These are phyloP conservation scores for Ramularia endophylla DNA, from an alignment of 2,329 filamentous ascomycete species.

Conservation along the genomic window DNA sequence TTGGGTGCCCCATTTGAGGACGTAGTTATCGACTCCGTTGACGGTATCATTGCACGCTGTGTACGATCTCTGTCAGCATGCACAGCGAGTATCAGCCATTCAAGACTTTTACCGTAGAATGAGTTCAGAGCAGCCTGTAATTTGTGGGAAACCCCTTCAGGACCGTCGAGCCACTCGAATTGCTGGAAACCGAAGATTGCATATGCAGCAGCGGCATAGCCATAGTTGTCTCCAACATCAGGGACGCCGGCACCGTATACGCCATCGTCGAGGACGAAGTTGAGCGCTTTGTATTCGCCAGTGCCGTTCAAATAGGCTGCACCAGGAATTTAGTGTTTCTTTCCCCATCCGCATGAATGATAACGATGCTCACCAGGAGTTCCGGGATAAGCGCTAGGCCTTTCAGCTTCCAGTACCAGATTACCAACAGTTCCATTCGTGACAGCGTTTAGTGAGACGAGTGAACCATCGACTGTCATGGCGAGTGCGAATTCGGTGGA, in stretches of 20 bases:
- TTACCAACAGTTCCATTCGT: constrained; percentile 7
- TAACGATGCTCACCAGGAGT: constrained; percentile 8
- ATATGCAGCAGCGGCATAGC: constrained; percentile 2
- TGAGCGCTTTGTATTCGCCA: constrained; percentile 4
- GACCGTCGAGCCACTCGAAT: constrained; percentile 5
- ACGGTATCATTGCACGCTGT: constrained; percentile 6
- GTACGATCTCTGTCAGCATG: constrained; percentile 1
- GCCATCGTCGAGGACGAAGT: constrained; percentile 6
- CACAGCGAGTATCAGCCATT: no score
- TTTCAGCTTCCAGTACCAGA: constrained; percentile 4
- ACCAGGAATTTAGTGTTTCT: no score
- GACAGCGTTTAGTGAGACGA: constrained; percentile 6
- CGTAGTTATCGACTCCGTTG: neutral
- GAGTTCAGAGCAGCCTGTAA: constrained; percentile 3
- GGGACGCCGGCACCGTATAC: constrained; percentile 3
- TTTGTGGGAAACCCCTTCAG: constrained; percentile 4
- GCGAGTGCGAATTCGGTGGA: constrained; percentile 4
- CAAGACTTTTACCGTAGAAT: constrained; percentile 5
- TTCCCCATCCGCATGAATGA: no score
- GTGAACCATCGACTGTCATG: constrained; percentile 5
- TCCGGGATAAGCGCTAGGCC: constrained; percentile 9
- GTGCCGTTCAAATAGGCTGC: constrained; percentile 6
- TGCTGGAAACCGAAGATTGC: constrained; percentile 5
- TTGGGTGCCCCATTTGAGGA: constrained; percentile 6
- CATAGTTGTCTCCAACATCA: constrained; percentile 4